Evolutionary conservation across 164 flowering plant genomes (phyloP), one percentile per base, ranked within the genome.

Genomic region (Dillenia suffruticosa): DNA sequence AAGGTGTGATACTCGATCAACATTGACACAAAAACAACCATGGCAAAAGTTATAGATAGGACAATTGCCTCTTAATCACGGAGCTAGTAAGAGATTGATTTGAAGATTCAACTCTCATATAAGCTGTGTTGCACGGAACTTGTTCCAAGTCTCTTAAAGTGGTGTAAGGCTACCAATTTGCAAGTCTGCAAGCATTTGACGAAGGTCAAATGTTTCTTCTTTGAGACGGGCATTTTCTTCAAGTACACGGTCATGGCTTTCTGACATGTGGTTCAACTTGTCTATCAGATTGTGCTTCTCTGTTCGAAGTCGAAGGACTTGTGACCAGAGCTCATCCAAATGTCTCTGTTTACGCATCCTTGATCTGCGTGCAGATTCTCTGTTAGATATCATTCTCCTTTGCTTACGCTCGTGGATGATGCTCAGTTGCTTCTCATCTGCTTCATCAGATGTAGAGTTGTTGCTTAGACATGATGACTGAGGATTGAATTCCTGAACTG

Each of bases 351-450:
- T 84, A 66, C 90, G 58, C 90, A 84, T 81, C 69, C 90, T 63
- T 14, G 90, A 84, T 60, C 90, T 54, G 2, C 90, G 69, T 3
- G 90, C 90, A 9, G 90, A 84, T 64, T 84, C 87, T 52, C 90
- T 58, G 56, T 84, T 84, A 5, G 90, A 84, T 9, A 84, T 82
- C 89, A 80, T 84, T 58, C 89, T 66, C 58, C 87, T 62, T 59
- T 76, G 76, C 76, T 69, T 79, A 71, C 90, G 74, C 56, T 84
- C 87, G 14, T 81, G 81, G 49, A 82, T 75, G 63, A 75, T 58
- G 43, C 70, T 67, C 11, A 60, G 52, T 10, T 75, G 81, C 0
- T 70, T 74, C 47, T 80, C 84, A 10, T 85, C 86, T 5, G 83
- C 84, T 55, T 86, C 91, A 51, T 86, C 88, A 7, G 86, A 86